phyloP scores from a whole-genome alignment of 2,329 filamentous ascomycete genomes.

The Penicillium hesseltinei region DNA sequence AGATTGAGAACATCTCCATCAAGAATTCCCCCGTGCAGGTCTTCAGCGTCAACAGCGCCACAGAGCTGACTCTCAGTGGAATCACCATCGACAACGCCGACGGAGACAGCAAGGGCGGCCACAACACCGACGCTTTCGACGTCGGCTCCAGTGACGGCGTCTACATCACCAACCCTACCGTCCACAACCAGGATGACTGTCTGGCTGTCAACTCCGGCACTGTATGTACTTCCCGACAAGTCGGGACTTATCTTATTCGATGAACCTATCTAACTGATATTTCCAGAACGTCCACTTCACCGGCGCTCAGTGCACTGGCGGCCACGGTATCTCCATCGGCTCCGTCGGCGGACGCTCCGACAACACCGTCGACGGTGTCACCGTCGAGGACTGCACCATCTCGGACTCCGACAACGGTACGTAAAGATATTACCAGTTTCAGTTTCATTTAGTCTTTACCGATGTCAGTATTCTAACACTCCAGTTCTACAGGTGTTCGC shows the following conservation, averaged over 20 bases:
- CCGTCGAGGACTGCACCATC: conserved; percentile 50
- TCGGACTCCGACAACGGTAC: conserved; percentile 53
- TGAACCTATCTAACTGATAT: neutral
- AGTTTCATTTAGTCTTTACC: too few species aligned
- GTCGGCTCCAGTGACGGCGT: conserved; percentile 39
- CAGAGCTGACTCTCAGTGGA: conserved; percentile 47
- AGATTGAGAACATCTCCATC: conserved; percentile 27
- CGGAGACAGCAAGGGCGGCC: conserved; percentile 47
- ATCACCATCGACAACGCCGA: conserved; percentile 60
- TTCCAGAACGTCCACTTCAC: conserved; percentile 30
- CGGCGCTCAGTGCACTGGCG: conserved; percentile 31
- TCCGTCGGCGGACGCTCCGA: conserved; percentile 56
- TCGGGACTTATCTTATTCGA: too few species aligned
- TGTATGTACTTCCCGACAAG: conserved; percentile 15
- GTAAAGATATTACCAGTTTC: neutral
- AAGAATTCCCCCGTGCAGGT: conserved; percentile 40
- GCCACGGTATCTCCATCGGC: conserved; percentile 54
- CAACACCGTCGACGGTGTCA: conserved; percentile 55
- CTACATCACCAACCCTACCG: conserved; percentile 50
- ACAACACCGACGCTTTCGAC: conserved; percentile 53
- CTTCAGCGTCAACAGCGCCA: conserved; percentile 47
- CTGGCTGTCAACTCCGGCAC: conserved; percentile 58
- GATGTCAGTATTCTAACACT: neutral
- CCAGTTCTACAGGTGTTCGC: conserved; percentile 40
- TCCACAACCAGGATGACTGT: conserved; percentile 62